Base-by-base conservation (phyloP, 495 filamentous ascomycete genomes). In the Penicillium antarcticum region DNA sequence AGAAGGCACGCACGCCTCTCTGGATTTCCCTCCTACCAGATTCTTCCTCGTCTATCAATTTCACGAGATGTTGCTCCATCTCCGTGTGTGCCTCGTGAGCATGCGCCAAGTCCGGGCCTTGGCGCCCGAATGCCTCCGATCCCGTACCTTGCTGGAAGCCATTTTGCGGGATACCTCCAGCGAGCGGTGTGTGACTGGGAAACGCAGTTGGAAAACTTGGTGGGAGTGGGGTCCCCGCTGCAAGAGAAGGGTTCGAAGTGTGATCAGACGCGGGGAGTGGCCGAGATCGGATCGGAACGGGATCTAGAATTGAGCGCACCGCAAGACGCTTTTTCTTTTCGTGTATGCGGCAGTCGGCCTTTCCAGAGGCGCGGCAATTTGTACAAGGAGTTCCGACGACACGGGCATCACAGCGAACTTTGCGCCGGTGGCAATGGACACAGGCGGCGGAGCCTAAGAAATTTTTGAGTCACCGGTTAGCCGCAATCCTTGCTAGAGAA, bases 331-430 rank as follows among this genome's bases (percentile, higher is more conserved):
- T 77, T 53, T 74, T 75, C 60, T 77, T 77, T 51, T 77, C 74
- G 48, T 77, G 74, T 36, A 77, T 74, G 35, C 67, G 72, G 39
- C 74, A 77, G 52, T 77, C 74, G n/a, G 56, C 32, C 51, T 73
- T 77, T 37, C 72, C 72, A 34, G 71, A 71, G 31, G 69, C 63
- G 42, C 71, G 72, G 54, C 74, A 77, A 51, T 77, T 75, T 32
- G 72, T 71, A 51, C 74, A 77, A 5, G 74, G 74, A 3, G 70
- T 52, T 35, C 74, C 74, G 41, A 77, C 72, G 12, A 67, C 26
- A 42, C 72, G 72, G 36, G 74, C 72, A 62, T 77, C 74, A 45
- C 74, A 77, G 57, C 72, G 72, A 43, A 77, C 72, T 58, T 77
- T 77, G 51, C 74, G 72, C 45, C 74, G 71, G 60, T 77, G 74